Percentiles rank a stretch among this genome's conserved stretches.
Evolutionary conservation across 108 stramenopile genomes (phyloP).

Genomic region (Nannochloropsis gaditana): DNA sequence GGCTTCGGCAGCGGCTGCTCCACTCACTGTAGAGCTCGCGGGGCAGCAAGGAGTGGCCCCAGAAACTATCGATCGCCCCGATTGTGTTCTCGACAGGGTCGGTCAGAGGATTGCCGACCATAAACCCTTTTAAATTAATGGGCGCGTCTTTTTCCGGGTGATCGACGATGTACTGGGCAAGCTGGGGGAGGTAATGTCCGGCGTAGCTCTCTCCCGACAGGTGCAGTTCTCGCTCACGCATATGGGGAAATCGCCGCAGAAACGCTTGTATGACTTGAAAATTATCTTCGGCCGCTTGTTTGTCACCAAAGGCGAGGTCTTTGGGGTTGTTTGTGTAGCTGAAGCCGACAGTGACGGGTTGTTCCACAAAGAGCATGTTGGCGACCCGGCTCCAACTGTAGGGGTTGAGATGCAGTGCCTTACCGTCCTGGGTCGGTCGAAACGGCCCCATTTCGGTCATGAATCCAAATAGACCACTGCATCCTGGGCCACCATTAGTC

Average conservation of each 20-base stretch:
- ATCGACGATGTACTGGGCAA: conserved; percentile 40
- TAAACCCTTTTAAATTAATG: conserved; percentile 45
- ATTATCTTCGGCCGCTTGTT: conserved; percentile 38
- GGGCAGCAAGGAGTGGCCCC: conserved; percentile 61
- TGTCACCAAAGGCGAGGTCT: conserved; percentile 29
- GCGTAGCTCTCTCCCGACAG: conserved; percentile 42
- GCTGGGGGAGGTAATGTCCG: conserved; percentile 45
- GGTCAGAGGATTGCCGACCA: conserved; percentile 58
- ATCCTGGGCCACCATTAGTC: conserved; percentile 58
- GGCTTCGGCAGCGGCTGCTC: background rate
- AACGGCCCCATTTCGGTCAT: conserved; percentile 57
- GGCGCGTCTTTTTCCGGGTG: background rate
- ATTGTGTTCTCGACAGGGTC: conserved; percentile 41
- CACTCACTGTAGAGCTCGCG: conserved; percentile 51
- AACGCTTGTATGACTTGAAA: conserved; percentile 35
- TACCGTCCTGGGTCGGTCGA: conserved; percentile 33
- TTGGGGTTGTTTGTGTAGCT: background rate
- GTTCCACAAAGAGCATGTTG: conserved; percentile 21
- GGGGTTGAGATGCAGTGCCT: conserved; percentile 47
- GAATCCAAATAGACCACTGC: conserved; percentile 55
- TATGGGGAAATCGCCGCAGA: conserved; percentile 22
- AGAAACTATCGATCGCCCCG: conserved; percentile 23
- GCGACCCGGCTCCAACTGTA: conserved; percentile 57
- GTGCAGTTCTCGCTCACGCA: conserved; percentile 22
- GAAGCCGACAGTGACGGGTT: conserved; percentile 3